phyloP scores from a whole-genome alignment of 1,139 yeast genomes.

The Petasospora fabianii region DNA sequence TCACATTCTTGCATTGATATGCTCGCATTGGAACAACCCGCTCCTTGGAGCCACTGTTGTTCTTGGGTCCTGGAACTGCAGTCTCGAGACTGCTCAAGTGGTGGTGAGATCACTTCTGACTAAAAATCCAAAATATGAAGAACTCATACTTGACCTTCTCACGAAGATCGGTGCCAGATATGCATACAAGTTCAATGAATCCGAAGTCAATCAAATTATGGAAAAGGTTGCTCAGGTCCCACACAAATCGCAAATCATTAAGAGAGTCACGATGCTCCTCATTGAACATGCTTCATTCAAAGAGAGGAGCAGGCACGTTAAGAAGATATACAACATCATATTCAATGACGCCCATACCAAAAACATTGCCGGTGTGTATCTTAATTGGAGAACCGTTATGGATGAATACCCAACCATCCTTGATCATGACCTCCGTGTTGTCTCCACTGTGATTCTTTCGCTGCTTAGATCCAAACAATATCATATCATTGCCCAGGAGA shows the following conservation, averaged over 20 bases:
- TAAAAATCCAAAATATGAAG: constrained; percentile 22
- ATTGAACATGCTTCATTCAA: constrained; percentile 5
- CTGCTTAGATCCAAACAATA: constrained; percentile 34
- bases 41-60: constrained; percentile 10
- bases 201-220: constrained; percentile 11
- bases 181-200: constrained; percentile 13
- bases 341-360: constrained; percentile 22
- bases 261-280: constrained; percentile 5
- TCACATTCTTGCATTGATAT: constrained; percentile 7
- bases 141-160: constrained; percentile 16
- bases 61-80: constrained; percentile 3
- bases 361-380: constrained; percentile 24
- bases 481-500: constrained; percentile 28
- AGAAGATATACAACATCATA: constrained; percentile 25
- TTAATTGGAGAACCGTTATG: constrained; percentile 20
- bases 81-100: neutral
- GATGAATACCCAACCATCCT: constrained; percentile 17
- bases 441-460: constrained; percentile 32
- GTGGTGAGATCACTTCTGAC: constrained; percentile 15
- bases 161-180: constrained; percentile 12
- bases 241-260: constrained; percentile 3
- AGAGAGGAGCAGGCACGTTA: constrained; percentile 7
- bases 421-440: constrained; percentile 27
- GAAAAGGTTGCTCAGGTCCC: constrained; percentile 7
- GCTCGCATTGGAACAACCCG: constrained; percentile 14